phyloP scores from a whole-genome alignment of 192 early-diverging fungal genomes.

The Coemansia sp. region DNA sequence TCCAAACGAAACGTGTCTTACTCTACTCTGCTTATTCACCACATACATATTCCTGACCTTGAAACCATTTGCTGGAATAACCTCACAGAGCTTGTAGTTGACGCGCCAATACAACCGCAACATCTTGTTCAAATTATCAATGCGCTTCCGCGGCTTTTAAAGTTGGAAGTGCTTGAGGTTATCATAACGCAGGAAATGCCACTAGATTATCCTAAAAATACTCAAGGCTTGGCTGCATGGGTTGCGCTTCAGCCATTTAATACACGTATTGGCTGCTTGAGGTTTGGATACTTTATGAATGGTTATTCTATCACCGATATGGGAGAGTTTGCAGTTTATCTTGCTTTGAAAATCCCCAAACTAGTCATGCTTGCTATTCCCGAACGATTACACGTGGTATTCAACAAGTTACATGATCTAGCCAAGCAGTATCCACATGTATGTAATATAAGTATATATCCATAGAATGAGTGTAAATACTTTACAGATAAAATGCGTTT shows the following conservation, averaged over 20 bases:
- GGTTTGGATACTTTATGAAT: conserved; percentile 5
- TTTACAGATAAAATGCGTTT: neutral
- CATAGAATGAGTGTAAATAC: neutral
- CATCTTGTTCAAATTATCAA: neutral
- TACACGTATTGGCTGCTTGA: neutral
- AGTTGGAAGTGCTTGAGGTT: conserved; percentile 2
- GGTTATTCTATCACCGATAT: neutral
- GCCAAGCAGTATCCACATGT: neutral
- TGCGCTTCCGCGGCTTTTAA: neutral
- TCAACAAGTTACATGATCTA: neutral
- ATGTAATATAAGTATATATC: neutral
- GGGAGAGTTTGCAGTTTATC: neutral
- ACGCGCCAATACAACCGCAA: neutral
- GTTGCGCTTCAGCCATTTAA: neutral
- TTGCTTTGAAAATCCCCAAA: neutral
- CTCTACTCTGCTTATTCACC: neutral
- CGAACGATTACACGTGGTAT: neutral
- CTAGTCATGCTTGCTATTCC: neutral
- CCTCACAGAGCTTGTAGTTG: conserved; percentile 1
- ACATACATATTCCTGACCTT: neutral
- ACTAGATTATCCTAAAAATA: neutral
- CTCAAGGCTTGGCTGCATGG: neutral
- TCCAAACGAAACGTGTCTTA: neutral
- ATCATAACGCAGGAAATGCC: neutral
- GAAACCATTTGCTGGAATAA: neutral